Percentiles rank a stretch among this genome's conserved stretches.
Conservation (phyloP, 331 rosid species). For the Saraca asoca region DNA sequence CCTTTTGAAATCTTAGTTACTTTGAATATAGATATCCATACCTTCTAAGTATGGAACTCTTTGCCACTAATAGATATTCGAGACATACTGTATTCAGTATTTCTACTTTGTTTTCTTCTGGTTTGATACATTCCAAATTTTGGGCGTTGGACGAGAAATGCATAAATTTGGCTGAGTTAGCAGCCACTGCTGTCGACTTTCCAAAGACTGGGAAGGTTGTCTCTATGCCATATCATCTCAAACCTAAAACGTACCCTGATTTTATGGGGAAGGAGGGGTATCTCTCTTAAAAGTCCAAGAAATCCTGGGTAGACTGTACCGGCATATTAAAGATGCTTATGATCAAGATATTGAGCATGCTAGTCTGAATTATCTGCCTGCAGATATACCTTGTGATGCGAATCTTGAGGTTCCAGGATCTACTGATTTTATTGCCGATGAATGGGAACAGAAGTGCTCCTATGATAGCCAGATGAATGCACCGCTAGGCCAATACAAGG, state of each 20-base stretch:
- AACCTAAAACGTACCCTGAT: slow-evolving; percentile 89
- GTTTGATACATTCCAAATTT: no score
- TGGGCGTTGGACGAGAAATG: slow-evolving; percentile 77
- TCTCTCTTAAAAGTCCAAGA: slow-evolving; percentile 67
- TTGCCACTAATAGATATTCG: no score
- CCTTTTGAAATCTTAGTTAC: no score
- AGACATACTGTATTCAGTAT: no score
- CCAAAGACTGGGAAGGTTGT: slow-evolving; percentile 82
- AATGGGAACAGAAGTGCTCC: slow-evolving; percentile 71
- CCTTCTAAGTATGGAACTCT: no score
- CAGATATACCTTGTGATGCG: slow-evolving; percentile 58
- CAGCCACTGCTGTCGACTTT: slow-evolving; percentile 89
- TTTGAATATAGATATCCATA: no score
- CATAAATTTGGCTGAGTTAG: slow-evolving; percentile 69
- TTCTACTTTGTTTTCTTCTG: no score
- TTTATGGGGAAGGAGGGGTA: slow-evolving; percentile 78
- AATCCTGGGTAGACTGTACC: slow-evolving; percentile 81
- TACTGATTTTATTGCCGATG: slow-evolving; percentile 59
- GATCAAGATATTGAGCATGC: slow-evolving; percentile 49
- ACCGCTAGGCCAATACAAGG: slow-evolving; percentile 73
- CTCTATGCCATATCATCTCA: slow-evolving; percentile 58
- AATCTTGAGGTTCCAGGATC: slow-evolving; percentile 65
- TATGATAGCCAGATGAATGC: slow-evolving; percentile 74
- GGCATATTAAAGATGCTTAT: slow-evolving; percentile 57
- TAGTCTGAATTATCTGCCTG: slow-evolving; percentile 31